These are phyloP conservation scores for Colletotrichum destructivum DNA, from an alignment of 2,329 filamentous ascomycete species.

Conservation along the genomic window DNA sequence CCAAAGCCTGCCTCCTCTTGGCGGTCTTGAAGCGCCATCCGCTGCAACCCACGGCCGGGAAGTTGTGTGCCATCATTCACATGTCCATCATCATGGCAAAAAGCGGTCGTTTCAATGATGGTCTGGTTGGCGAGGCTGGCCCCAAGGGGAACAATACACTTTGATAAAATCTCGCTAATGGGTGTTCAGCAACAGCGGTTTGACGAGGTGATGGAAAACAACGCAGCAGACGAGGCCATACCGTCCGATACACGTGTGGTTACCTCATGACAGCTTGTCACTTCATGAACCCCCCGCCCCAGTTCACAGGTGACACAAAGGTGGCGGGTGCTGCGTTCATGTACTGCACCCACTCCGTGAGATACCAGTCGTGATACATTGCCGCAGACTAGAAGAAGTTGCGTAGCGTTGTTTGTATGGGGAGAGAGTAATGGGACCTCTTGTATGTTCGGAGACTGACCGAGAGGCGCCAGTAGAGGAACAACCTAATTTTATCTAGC, in stretches of 20 bases:
- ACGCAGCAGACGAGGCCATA: conserved; percentile 16
- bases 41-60: conserved; percentile 25
- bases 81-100: conserved; percentile 8
- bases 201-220: conserved; percentile 18
- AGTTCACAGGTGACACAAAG: conserved; percentile 1
- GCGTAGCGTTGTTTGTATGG: background rate
- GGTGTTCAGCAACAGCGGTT: background rate
- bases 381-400: background rate
- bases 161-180: conserved; percentile 10
- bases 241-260: conserved; percentile 6
- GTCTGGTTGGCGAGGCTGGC: background rate
- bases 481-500: background rate
- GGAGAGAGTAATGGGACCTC: background rate
- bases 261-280: conserved; percentile 31
- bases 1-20: conserved; percentile 10
- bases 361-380: background rate
- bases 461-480: conserved; percentile 6
- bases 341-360: conserved; percentile 18
- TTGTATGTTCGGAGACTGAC: conserved; percentile 14
- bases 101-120: conserved; percentile 6
- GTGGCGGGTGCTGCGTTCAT: conserved; percentile 23
- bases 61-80: conserved; percentile 1
- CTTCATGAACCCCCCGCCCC: background rate
- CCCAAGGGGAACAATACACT: background rate
- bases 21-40: conserved; percentile 14